Base-by-base conservation (phyloP, 495 filamentous ascomycete species). In the Aspergillus affinis region DNA sequence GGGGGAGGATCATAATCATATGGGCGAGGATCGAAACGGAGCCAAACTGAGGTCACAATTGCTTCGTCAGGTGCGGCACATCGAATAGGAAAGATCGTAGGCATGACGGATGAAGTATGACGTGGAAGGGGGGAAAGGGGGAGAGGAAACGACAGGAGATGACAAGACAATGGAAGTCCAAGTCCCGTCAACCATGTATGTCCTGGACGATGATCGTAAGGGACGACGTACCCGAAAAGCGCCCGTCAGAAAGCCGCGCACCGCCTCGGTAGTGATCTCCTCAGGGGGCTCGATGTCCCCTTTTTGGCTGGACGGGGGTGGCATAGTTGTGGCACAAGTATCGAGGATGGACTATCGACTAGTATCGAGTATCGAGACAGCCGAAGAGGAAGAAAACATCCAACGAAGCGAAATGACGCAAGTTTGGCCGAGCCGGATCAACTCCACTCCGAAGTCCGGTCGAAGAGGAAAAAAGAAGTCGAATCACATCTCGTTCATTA, bases 21-120 rank as follows among this genome's bases (percentile, higher is more conserved):
- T 81, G 78, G 4, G 77, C 77, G 12, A 81, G 65, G 57, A 81
- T 78, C 20, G 77, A 79, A 48, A 79, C 70, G 12, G 78, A 78
- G 58, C 77, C 77, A 58, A 79, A 81, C 78, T 81, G 55, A 17
- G 15, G 36, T 41, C 36, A 41, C 36, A 13, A 41, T 15, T 13
- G 36, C 36, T 10, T 41, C 36, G 36, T 41, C 36, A 41, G 36
- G 15, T 15, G 0, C 23, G 23, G 23, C 23, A 2, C 23, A 2
- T 8, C 29, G 10, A 32, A 4, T 15, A 1, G 36, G 13, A 41
- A 41, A 41, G 12, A 41, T 41, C 36, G 36, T 41, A 41, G 36
- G 13, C 36, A 26, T 26, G 23, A 26, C 4, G 23, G 23, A 26
- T 26, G 23, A 26, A 26, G 23, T 26, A 26, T 26, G 23, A 26